Conservation (phyloP, 805 yeast genomes). For the Yueomyces sinensis region DNA sequence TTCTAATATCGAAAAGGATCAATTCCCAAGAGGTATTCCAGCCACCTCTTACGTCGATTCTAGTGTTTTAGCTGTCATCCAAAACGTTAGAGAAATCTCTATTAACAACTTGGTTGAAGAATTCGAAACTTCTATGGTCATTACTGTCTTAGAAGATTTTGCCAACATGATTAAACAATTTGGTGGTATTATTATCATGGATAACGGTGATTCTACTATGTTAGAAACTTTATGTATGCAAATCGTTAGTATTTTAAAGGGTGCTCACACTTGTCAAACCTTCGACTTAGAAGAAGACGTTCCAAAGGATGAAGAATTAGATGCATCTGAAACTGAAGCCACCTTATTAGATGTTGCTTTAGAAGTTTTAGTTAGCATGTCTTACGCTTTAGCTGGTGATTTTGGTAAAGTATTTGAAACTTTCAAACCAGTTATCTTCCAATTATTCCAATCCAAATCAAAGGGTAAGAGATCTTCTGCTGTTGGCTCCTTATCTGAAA, state of each 20-base stretch:
- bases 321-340: constrained; percentile 48
- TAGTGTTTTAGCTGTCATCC: constrained; percentile 43
- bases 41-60: constrained; percentile 46
- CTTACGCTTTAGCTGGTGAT: constrained; percentile 66
- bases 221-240: constrained; percentile 61
- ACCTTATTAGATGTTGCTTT: constrained; percentile 72
- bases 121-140: constrained; percentile 72
- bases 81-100: constrained; percentile 54
- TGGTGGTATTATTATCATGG: constrained; percentile 60
- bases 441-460: constrained; percentile 47
- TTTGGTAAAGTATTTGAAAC: constrained; percentile 61
- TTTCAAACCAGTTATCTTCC: constrained; percentile 50
- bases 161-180: constrained; percentile 52
- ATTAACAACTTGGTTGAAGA: constrained; percentile 58
- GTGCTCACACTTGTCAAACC: constrained; percentile 74
- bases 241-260: constrained; percentile 60
- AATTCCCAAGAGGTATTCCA: constrained; percentile 53
- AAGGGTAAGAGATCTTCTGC: constrained; percentile 69
- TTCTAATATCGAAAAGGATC: constrained; percentile 34
- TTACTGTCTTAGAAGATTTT: constrained; percentile 60
- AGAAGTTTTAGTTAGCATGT: constrained; percentile 70
- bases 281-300: constrained; percentile 56
- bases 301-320: constrained; percentile 40
- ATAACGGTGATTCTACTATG: constrained; percentile 39
- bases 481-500: constrained; percentile 85